These are phyloP conservation scores for Botrytis elliptica DNA, from an alignment of 2,329 filamentous ascomycete genomes.

Conservation along the genomic window DNA sequence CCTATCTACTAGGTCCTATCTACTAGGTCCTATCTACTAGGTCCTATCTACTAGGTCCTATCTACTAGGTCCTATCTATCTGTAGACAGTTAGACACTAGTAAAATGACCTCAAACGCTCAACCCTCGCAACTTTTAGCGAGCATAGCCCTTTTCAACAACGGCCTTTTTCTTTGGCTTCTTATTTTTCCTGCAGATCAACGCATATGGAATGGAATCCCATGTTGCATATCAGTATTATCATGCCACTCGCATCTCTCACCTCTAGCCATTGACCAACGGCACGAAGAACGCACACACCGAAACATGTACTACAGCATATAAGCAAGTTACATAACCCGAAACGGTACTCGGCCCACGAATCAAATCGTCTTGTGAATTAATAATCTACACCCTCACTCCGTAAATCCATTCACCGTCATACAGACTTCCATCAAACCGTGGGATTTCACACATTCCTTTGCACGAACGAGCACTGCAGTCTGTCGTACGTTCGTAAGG, in stretches of 20 bases:
- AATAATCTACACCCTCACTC: not conserved
- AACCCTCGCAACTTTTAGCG: not conserved
- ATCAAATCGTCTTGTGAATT: not conserved
- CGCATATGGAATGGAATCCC: not conserved
- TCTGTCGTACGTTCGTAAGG: not conserved
- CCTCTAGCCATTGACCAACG: slow-evolving; percentile 3
- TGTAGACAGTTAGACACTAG: not conserved
- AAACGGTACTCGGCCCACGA: not conserved
- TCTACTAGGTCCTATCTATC: not conserved
- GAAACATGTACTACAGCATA: not conserved
- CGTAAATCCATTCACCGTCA: not conserved
- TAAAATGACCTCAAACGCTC: not conserved
- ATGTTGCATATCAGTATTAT: not conserved
- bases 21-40: not conserved
- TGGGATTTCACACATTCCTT: not conserved
- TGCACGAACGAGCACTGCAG: not conserved
- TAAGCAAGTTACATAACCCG: not conserved
- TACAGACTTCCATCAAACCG: not conserved
- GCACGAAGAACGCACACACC: not conserved
- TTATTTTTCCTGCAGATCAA: slow-evolving; percentile 10
- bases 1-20: too few relatives aligned
- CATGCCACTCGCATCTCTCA: not conserved
- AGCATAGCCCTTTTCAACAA: not conserved
- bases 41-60: not conserved
- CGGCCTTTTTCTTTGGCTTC: not conserved